Conservation (phyloP, 495 filamentous ascomycete species). For the Chlorociboria aeruginascens region DNA sequence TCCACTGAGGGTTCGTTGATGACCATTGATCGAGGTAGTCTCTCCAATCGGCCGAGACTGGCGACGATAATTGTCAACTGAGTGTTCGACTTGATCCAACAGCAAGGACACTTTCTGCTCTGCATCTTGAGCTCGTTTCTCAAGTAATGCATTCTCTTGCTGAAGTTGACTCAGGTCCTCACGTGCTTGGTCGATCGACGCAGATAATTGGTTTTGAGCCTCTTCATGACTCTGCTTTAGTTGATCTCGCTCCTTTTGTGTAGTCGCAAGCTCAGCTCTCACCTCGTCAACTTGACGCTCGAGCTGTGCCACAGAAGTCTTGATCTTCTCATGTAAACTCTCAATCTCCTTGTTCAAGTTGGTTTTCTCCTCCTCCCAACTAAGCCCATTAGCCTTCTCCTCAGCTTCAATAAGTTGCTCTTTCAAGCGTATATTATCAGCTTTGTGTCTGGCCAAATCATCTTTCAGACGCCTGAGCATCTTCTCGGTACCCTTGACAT, state of each 20-base stretch:
- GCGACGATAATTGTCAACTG: constrained; percentile 88
- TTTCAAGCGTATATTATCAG: constrained; percentile 71
- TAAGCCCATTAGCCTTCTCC: constrained; percentile 32
- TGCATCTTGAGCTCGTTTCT: constrained; percentile 73
- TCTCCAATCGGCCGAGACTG: constrained; percentile 45
- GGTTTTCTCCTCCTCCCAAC: constrained; percentile 71
- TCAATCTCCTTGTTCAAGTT: constrained; percentile 54
- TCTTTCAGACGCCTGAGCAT: constrained; percentile 99
- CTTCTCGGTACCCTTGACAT: constrained; percentile 97
- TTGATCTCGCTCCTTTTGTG: constrained; percentile 56
- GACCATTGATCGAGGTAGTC: constrained; percentile 2
- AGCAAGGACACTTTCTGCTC: constrained; percentile 88
- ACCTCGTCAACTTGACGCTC: constrained; percentile 60
- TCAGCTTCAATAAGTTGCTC: constrained; percentile 58
- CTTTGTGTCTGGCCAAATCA: constrained; percentile 79
- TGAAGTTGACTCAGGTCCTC: constrained; percentile 70
- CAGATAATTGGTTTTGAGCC: constrained; percentile 43
- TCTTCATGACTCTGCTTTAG: constrained; percentile 44
- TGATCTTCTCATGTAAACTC: constrained; percentile 52
- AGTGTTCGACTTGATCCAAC: constrained; percentile 84
- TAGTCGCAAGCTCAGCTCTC: constrained; percentile 49
- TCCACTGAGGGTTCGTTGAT: constrained; percentile 23
- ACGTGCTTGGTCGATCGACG: constrained; percentile 41
- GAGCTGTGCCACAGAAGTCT: constrained; percentile 48
- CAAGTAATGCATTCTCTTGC: constrained; percentile 66